Evolutionary conservation across 306 rosid genomes (phyloP), one percentile per base, ranked within the genome.

Genomic region (Prunus padus): DNA sequence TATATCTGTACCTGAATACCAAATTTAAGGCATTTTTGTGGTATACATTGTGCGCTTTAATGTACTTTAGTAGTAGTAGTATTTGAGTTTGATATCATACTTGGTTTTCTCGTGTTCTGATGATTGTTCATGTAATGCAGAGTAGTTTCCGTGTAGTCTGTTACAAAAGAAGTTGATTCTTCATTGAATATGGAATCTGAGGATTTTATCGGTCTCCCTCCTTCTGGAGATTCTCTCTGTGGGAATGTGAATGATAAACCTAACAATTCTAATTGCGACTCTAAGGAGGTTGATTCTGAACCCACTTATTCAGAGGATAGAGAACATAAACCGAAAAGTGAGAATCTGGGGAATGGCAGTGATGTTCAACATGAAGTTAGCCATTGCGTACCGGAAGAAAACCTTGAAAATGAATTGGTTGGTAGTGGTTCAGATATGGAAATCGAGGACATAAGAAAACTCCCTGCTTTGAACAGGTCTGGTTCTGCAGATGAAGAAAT

Each of bases 151-250:
- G 44, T 20, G 62, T 46, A 25, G 66, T 42, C 63, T 78, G 51
- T 63, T 20, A 28, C 12, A 52, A 57, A 69, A 61, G 63, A 65
- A 73, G 61, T 76, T 81, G 68, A 46, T 71, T 66, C 33, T 28
- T 61, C 33, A 26, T 8, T 74, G 45, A 74, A 62, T 63, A 90
- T 90, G 97, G 96, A 81, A 20, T 72, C 83, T 11, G 83, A 80
- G 78, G 79, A 82, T 68, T 75, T 76, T 71, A 79, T 73, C 31
- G 79, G 79, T 72, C 82, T 75, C 57, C 80, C 71, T 26, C 57
- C 79, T 50, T 56, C 64, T 25, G 76, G 52, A 47, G 87, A 81
- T 82, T 74, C 84, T 79, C 82, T 47, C 23, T 31, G 19, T 12
- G 86, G 45, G 74, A 79, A 63, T 59, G 87, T 69, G 77, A 80